Conservation (phyloP, 2,329 filamentous ascomycete genomes). For the Hypoxylon sp. region DNA sequence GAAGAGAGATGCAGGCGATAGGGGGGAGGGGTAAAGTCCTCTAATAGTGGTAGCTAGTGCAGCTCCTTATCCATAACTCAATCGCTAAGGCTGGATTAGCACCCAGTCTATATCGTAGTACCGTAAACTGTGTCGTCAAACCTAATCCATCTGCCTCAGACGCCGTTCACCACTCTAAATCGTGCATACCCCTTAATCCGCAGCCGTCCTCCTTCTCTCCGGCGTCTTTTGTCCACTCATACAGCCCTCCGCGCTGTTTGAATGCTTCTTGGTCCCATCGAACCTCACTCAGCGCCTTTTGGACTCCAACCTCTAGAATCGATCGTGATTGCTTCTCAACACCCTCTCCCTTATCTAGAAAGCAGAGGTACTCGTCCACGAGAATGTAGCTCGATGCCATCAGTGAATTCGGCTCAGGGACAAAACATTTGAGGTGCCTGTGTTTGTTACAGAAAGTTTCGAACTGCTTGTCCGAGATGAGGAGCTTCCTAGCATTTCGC, state of each 20-base stretch:
- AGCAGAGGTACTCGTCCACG: slow-evolving; percentile 65
- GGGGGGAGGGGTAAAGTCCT: too few relatives aligned
- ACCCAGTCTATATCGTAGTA: too few relatives aligned
- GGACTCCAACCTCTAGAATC: slow-evolving; percentile 63
- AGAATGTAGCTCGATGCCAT: slow-evolving; percentile 67
- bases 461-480: slow-evolving; percentile 63
- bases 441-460: slow-evolving; percentile 61
- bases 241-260: slow-evolving; percentile 60
- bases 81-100: too few relatives aligned
- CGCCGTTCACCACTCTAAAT: too few relatives aligned
- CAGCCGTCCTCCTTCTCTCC: slow-evolving; percentile 28
- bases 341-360: slow-evolving; percentile 60
- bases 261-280: slow-evolving; percentile 63
- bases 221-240: slow-evolving; percentile 59
- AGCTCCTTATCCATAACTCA: too few relatives aligned
- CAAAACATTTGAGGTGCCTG: slow-evolving; percentile 56
- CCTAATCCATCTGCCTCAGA: too few relatives aligned
- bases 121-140: too few relatives aligned
- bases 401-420: slow-evolving; percentile 63
- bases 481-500: slow-evolving; percentile 59
- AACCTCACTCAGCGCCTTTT: slow-evolving; percentile 59
- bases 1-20: too few relatives aligned
- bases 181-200: slow-evolving; percentile 17
- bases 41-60: too few relatives aligned
- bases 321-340: slow-evolving; percentile 50